Percentiles rank a stretch among this genome's conserved stretches.
Evolutionary conservation across 495 filamentous ascomycete genomes (phyloP).

Genomic region (Penicillium soppii): DNA sequence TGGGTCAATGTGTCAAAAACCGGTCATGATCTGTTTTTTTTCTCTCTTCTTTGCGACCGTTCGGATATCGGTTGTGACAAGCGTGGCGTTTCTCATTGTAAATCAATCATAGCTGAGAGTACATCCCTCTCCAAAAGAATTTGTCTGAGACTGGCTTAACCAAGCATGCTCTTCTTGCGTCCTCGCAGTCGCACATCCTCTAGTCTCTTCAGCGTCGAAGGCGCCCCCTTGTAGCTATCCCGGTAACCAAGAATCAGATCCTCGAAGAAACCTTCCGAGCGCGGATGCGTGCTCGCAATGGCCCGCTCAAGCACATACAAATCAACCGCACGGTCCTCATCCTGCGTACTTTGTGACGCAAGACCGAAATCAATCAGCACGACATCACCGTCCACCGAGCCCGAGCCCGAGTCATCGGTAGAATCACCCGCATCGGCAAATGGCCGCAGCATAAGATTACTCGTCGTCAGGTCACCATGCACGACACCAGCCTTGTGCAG

Average conservation of each 20-base stretch:
- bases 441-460: slow-evolving; percentile 83
- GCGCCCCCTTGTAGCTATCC: slow-evolving; percentile 56
- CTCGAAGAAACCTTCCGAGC: slow-evolving; percentile 73
- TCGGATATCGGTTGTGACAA: slow-evolving; percentile 17
- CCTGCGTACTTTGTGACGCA: slow-evolving; percentile 73
- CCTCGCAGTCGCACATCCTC: slow-evolving; percentile 95
- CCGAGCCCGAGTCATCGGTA: slow-evolving; percentile 26
- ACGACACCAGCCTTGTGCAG: slow-evolving; percentile 82
- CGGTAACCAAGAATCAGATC: slow-evolving; percentile 62
- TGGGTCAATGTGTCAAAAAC: slow-evolving; percentile 46
- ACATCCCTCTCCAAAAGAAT: not conserved
- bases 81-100: slow-evolving; percentile 36
- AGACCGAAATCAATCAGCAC: slow-evolving; percentile 96
- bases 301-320: slow-evolving; percentile 95
- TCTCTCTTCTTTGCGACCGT: slow-evolving; percentile 1
- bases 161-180: slow-evolving; percentile 97
- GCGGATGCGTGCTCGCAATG: slow-evolving; percentile 93
- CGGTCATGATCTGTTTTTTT: slow-evolving; percentile 15
- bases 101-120: slow-evolving; percentile 8
- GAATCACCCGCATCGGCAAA: slow-evolving; percentile 27
- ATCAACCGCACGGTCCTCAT: slow-evolving; percentile 95
- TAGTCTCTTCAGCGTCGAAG: slow-evolving; percentile 67
- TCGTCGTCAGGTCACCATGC: slow-evolving; percentile 96
- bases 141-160: slow-evolving; percentile 42
- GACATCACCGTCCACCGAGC: slow-evolving; percentile 64